Conservation (phyloP, 805 yeast genomes). For the Zygoascus biomembranicola region DNA sequence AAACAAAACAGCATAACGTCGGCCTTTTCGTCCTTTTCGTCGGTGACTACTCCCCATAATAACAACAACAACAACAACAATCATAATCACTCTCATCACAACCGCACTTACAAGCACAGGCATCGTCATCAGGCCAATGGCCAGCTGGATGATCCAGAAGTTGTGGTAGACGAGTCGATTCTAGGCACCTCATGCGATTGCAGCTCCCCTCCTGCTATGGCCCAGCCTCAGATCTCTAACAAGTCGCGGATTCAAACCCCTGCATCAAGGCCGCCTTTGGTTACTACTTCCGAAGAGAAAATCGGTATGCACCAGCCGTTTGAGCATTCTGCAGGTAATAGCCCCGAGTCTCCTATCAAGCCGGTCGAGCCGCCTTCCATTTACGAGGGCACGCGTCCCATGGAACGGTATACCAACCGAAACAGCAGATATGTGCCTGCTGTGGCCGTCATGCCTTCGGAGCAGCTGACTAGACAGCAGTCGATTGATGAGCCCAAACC, state of each 20-base stretch:
- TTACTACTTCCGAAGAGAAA: constrained; percentile 22
- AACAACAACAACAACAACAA: not conserved
- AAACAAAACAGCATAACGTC: constrained; percentile 3
- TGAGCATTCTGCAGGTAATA: constrained; percentile 4
- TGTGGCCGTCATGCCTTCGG: constrained; percentile 16
- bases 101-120: not conserved
- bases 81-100: not conserved
- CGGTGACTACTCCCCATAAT: not conserved
- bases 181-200: constrained; percentile 22
- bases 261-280: constrained; percentile 11
- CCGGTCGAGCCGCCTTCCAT: not conserved
- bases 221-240: constrained; percentile 19
- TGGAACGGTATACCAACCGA: not conserved
- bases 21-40: constrained; percentile 1
- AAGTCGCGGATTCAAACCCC: constrained; percentile 29
- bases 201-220: constrained; percentile 19
- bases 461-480: not conserved
- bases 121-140: constrained; percentile 1
- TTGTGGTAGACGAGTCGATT: constrained; percentile 2
- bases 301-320: constrained; percentile 26
- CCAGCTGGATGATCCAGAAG: not conserved
- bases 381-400: not conserved
- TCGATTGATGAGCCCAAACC: not conserved
- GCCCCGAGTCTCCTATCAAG: not conserved
- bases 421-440: constrained; percentile 20